Percentiles rank a stretch among this genome's conserved stretches.
phyloP scores from a whole-genome alignment of 2,329 filamentous ascomycete species.

The Cadophora sp. region DNA sequence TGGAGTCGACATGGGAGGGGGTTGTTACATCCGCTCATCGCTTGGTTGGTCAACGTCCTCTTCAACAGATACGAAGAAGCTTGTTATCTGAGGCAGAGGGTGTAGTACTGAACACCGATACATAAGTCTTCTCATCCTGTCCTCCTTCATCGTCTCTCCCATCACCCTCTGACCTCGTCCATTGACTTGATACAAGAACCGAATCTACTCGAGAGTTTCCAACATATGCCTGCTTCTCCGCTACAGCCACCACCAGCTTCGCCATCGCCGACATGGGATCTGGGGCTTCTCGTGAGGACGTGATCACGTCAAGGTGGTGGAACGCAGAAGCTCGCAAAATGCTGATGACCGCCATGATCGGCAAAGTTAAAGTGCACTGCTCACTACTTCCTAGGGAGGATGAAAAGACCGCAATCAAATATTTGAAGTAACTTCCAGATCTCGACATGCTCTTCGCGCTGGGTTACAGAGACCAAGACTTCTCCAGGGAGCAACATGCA shows the following conservation, averaged over 20 bases:
- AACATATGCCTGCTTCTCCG: not conserved
- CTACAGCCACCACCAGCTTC: not conserved
- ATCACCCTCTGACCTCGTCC: slow-evolving; percentile 2
- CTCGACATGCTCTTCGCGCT: not conserved
- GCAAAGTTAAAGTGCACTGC: not conserved
- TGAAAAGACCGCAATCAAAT: not conserved
- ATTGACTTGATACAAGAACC: not conserved
- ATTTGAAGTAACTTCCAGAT: not conserved
- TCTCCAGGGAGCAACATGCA: not conserved
- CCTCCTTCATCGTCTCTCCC: slow-evolving; percentile 4
- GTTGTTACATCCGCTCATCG: not conserved
- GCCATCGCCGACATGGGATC: not conserved
- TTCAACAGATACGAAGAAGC: not conserved
- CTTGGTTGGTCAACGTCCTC: not conserved
- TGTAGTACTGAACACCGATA: not conserved
- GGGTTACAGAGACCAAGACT: not conserved
- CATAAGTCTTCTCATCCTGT: not conserved
- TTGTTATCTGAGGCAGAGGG: not conserved
- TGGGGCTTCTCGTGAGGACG: not conserved
- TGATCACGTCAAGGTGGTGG: not conserved
- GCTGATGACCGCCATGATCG: not conserved
- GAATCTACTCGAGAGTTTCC: not conserved
- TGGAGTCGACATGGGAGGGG: not conserved
- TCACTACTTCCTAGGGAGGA: not conserved
- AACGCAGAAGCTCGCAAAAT: not conserved